Evolutionary conservation across 108 stramenopile genomes (phyloP), one percentile per base, ranked within the genome.

Genomic region (Licmophora abbreviata): DNA sequence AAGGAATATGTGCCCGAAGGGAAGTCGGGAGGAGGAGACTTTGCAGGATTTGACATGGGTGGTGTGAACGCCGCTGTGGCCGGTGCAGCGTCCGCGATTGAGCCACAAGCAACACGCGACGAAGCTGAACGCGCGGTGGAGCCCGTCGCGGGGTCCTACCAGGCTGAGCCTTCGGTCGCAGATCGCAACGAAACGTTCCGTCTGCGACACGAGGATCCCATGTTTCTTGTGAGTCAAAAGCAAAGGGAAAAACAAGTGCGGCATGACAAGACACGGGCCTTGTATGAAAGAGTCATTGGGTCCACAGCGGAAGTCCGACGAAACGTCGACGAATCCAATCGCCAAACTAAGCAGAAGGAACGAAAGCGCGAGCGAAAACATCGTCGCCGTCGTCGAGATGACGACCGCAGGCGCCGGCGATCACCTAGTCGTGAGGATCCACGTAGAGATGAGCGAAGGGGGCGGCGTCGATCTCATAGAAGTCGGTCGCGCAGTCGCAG

Each of bases 181-280:
- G 81, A 83, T 11, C 66, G 77, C 41, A 92, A 86, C 44, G 73
- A 79, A 60, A 51, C 63, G 18, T 88, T 88, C 69, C 86, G 80
- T 36, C 30, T 80, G 49, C 61, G 81, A 3, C 58, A 77, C 21
- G 91, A 92, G 52, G 91, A 92, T 69, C 89, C 83, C 46, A 92
- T 92, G 91, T 92, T 71, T 62, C 40, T 63, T 3, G 86, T 92
- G 15, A 44, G 53, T 25, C 61, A 69, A 31, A 28, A 28, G 18
- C 37, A 74, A 48, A 45, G 52, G 28, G 70, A 74, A 30, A 69
- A 81, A 38, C 25, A 54, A 18, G 54, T 58, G 24, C 61, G 80
- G 20, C 54, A 50, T 22, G 74, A 81, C 50, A 76, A 83, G 57
- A 83, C 72, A 38, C 58, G 61, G 41, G 54, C 44, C 20, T 54